phyloP scores from a whole-genome alignment of 1,284 basidiomycete species.

The Ganoderma sp. region DNA sequence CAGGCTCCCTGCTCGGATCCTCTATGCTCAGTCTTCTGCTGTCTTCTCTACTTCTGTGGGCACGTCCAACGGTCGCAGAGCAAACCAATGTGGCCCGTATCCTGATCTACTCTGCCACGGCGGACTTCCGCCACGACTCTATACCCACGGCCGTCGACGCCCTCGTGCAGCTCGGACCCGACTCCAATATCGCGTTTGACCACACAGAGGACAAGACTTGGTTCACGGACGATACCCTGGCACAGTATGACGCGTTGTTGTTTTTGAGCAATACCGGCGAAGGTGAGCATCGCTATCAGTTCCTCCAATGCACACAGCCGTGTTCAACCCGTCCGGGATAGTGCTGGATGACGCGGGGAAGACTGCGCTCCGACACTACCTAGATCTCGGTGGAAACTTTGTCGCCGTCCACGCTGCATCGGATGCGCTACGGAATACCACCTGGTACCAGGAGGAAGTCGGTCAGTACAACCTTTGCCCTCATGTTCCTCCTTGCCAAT shows the following conservation, averaged over 20 bases:
- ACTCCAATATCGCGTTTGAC: conserved; percentile 60
- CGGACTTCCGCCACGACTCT: conserved; percentile 72
- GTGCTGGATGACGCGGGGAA: conserved; percentile 69
- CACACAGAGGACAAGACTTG: conserved; percentile 66
- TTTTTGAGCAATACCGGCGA: conserved; percentile 79
- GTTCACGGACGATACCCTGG: conserved; percentile 64
- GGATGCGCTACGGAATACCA: conserved; percentile 68
- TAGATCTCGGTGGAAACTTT: conserved; percentile 76
- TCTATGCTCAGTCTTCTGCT: background rate
- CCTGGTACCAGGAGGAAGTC: conserved; percentile 61
- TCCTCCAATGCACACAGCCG: background rate
- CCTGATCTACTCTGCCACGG: conserved; percentile 62
- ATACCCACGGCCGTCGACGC: conserved; percentile 74
- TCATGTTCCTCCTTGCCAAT: background rate
- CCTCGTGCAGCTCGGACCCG: conserved; percentile 51
- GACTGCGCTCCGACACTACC: conserved; percentile 66
- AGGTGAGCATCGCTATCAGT: conserved; percentile 43
- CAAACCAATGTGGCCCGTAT: conserved; percentile 33
- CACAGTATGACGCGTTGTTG: conserved; percentile 67
- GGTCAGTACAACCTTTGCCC: conserved; percentile 41
- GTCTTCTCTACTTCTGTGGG: background rate
- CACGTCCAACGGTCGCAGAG: background rate
- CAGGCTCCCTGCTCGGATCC: background rate
- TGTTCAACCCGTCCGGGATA: conserved; percentile 28
- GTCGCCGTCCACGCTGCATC: conserved; percentile 73